Evolutionary conservation across 2,329 filamentous ascomycete genomes (phyloP).

Genomic region (Penicillium corylophilum): DNA sequence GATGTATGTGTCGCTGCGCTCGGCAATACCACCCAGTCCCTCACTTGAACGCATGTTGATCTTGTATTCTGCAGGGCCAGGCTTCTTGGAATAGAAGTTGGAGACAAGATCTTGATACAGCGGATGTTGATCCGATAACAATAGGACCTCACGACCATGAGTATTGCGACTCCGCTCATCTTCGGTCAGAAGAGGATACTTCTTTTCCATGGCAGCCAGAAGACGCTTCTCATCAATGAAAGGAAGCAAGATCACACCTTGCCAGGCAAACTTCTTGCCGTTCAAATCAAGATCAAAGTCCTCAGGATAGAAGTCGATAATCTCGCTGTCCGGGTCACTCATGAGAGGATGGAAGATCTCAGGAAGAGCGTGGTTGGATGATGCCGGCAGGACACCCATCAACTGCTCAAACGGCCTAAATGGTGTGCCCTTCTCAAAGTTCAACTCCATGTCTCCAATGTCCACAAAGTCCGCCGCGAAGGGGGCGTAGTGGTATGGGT

Average conservation of each 20-base stretch:
- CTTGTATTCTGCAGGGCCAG: slow-evolving; percentile 64
- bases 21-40: slow-evolving; percentile 75
- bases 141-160: slow-evolving; percentile 74
- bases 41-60: slow-evolving; percentile 74
- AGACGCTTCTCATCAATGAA: slow-evolving; percentile 94
- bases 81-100: slow-evolving; percentile 90
- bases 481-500: slow-evolving; percentile 96
- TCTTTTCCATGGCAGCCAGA: slow-evolving; percentile 75
- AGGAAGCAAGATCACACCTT: slow-evolving; percentile 86
- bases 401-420: slow-evolving; percentile 95
- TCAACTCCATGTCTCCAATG: slow-evolving; percentile 72
- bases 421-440: slow-evolving; percentile 78
- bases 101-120: slow-evolving; percentile 81
- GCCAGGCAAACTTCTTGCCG: slow-evolving; percentile 98
- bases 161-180: slow-evolving; percentile 78
- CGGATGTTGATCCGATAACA: slow-evolving; percentile 80
- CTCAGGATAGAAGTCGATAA: slow-evolving; percentile 96
- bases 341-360: slow-evolving; percentile 86
- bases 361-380: slow-evolving; percentile 87
- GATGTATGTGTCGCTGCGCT: slow-evolving; percentile 79
- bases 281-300: slow-evolving; percentile 93
- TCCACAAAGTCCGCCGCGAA: slow-evolving; percentile 94
- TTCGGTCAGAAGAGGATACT: slow-evolving; percentile 73
- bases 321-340: slow-evolving; percentile 81
- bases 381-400: slow-evolving; percentile 95